A percentile compares a stretch with the other conserved stretches of the same genome.
Evolutionary conservation across 129 eudicot genomes (phyloP).

Genomic region (Chrysanthemum seticuspe): DNA sequence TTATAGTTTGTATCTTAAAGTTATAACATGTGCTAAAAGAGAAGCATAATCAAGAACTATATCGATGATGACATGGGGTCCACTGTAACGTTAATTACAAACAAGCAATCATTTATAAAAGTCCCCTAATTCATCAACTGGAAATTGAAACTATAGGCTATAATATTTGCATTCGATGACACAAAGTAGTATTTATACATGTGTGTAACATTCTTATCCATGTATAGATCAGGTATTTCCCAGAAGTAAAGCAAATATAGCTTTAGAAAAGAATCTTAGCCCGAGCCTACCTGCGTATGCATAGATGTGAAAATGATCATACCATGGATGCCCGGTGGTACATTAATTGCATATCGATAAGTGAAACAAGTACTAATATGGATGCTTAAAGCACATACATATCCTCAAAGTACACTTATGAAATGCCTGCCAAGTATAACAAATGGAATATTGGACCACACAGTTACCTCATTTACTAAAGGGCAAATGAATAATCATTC

Average conservation of each 20-base stretch:
- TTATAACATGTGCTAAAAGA: no score
- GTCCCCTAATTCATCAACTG: background rate
- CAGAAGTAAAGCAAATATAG: background rate
- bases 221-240: slow-evolving; percentile 6
- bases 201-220: background rate
- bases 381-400: slow-evolving; percentile 13
- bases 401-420: slow-evolving; percentile 18
- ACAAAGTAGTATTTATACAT: background rate
- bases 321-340: slow-evolving; percentile 1
- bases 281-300: slow-evolving; percentile 23
- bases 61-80: background rate
- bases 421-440: slow-evolving; percentile 20
- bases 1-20: no score
- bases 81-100: background rate
- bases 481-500: background rate
- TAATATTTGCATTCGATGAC: slow-evolving; percentile 12
- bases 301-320: slow-evolving; percentile 22
- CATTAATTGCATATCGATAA: slow-evolving; percentile 10
- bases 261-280: no score
- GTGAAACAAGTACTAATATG: slow-evolving; percentile 11
- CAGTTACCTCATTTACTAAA: slow-evolving; percentile 1
- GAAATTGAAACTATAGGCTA: background rate
- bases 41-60: no score
- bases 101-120: background rate
- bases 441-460: slow-evolving; percentile 20